Evolutionary conservation across 1,284 basidiomycete genomes (phyloP), one percentile per base, ranked within the genome.

Genomic region (Cerrena zonata): DNA sequence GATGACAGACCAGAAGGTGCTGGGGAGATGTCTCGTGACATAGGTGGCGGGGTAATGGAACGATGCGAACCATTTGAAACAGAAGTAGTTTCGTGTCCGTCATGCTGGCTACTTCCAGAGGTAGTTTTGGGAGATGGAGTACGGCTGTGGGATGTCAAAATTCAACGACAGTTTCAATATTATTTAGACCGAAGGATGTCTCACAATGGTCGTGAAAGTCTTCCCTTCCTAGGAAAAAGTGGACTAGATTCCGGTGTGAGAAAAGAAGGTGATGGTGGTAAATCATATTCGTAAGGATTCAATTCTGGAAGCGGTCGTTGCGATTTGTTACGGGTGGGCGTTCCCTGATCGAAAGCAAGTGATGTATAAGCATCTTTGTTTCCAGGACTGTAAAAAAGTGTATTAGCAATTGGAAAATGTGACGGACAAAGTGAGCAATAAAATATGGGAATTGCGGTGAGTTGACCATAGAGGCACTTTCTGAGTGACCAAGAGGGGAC

Each of bases 171-270:
- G 30, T 13, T 26, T 40, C 23, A 13, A 24, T 12, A 10, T 12
- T 27, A n/a, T 5, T 15, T 24, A 7, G 21, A 27, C 5, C 19
- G 24, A 7, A 30, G 19, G 26, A 48, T n/a, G n/a, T n/a, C 53
- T n/a, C 49, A 58, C 54, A 58, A 54, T 38, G 57, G 49, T 12
- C 45, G 42, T 22, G 57, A 49, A 11, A 52, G 56, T 48, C 53
- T 54, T 5, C 23, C 21, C 41, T 58, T 61, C 11, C 64, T 60
- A 5, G 59, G 48, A n/a, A 60, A 54, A 13, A 64, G n/a, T 4
- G 62, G 61, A 45, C 65, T 65, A 46, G 37, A 36, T 43, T 25
- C 76, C 7, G 75, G 75, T 1, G 84, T 86, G 53, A 80, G 70
- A 51, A 77, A 78, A 4, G 60, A 58, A 3, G 52, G 51, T 3